phyloP scores from a whole-genome alignment of 345 rosid genomes.

The Fremontodendron californicum region DNA sequence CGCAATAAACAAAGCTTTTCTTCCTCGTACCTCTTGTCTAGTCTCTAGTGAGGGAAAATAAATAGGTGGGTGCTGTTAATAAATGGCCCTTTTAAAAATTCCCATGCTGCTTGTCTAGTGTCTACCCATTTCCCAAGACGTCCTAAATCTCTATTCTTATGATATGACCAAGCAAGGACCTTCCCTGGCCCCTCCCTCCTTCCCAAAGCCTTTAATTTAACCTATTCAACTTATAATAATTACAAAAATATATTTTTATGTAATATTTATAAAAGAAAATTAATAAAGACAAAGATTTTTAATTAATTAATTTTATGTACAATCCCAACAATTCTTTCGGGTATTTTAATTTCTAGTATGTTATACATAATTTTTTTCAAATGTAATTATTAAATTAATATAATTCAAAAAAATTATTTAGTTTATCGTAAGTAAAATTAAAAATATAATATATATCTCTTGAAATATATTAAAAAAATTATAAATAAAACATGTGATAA shows the following conservation, averaged over 20 bases:
- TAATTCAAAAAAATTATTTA: too few relatives aligned
- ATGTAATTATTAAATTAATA: not conserved
- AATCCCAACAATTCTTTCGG: not conserved
- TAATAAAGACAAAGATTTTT: not conserved
- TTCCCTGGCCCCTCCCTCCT: not conserved
- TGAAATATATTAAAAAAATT: too few relatives aligned
- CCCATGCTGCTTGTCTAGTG: not conserved
- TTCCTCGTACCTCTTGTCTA: constrained; percentile 28
- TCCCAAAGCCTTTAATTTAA: not conserved
- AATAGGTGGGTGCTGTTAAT: constrained; percentile 24
- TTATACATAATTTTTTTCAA: not conserved
- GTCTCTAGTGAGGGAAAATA: not conserved
- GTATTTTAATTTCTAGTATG: constrained; percentile 4
- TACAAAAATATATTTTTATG: not conserved
- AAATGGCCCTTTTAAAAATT: not conserved
- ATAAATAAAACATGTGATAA: too few relatives aligned
- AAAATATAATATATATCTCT: too few relatives aligned
- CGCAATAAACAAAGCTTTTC: not conserved
- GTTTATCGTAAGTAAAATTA: too few relatives aligned
- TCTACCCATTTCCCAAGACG: not conserved
- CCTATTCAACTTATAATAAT: not conserved
- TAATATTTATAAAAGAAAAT: not conserved
- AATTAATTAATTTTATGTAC: not conserved
- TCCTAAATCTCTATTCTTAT: not conserved
- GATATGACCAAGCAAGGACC: not conserved